Conservation (phyloP, 805 yeast genomes). For the Barnettozyma pratensis region DNA sequence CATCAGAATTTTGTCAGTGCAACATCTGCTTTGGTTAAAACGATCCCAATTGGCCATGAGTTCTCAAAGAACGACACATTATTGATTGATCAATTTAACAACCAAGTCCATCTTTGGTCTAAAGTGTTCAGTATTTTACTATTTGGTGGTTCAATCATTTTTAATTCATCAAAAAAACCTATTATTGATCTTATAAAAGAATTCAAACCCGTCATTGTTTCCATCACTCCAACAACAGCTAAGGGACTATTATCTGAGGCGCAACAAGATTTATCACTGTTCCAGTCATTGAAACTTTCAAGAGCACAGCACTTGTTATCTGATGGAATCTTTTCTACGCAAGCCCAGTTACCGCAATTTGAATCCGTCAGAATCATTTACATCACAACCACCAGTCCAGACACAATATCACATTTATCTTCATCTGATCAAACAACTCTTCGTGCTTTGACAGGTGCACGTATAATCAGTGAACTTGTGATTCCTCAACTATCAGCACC, state of each 20-base stretch:
- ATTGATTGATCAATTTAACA: conserved; percentile 24
- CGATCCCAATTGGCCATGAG: conserved; percentile 33
- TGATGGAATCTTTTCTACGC: conserved; percentile 14
- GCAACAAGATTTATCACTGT: neutral
- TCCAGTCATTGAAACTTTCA: conserved; percentile 15
- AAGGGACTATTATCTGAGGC: neutral
- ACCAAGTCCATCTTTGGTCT: conserved; percentile 39
- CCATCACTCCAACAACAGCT: conserved; percentile 2
- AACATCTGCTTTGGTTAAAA: conserved; percentile 41
- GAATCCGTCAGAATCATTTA: conserved; percentile 24
- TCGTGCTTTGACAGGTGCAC: conserved; percentile 41
- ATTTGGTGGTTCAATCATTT: conserved; percentile 28
- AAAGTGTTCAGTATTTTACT: conserved; percentile 30
- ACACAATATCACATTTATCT: conserved; percentile 6
- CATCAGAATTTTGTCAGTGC: conserved; percentile 51
- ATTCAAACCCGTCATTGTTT: conserved; percentile 13
- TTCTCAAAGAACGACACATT: conserved; percentile 27
- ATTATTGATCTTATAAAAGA: conserved; percentile 4
- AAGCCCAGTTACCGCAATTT: conserved; percentile 30
- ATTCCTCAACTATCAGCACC: conserved; percentile 50
- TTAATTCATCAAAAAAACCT: conserved; percentile 24
- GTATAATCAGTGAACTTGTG: conserved; percentile 48
- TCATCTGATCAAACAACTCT: conserved; percentile 32
- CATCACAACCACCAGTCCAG: conserved; percentile 8
- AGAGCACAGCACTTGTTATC: conserved; percentile 20